phyloP scores from a whole-genome alignment of 2,329 filamentous ascomycete genomes.

The Grosmannia clavigera region DNA sequence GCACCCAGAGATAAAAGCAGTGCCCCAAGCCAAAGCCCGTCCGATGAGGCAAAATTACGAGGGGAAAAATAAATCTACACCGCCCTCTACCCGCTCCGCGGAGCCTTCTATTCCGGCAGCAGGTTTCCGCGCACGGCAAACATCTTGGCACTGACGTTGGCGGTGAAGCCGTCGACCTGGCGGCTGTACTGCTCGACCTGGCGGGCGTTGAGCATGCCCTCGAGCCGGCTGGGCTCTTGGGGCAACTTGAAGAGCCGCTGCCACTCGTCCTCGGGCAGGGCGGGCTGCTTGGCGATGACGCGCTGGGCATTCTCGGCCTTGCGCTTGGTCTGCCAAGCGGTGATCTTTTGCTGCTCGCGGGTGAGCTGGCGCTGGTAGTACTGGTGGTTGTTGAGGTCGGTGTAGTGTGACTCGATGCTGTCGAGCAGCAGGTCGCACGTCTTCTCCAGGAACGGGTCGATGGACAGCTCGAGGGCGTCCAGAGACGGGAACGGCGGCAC shows the following conservation, averaged over 20 bases:
- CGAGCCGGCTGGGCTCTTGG: slow-evolving; percentile 81
- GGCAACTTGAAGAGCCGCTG: slow-evolving; percentile 96
- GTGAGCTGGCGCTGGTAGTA: slow-evolving; percentile 86
- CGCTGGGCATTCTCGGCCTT: slow-evolving; percentile 89
- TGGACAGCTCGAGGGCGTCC: slow-evolving; percentile 80
- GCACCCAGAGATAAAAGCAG: neutral
- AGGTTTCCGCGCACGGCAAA: slow-evolving; percentile 76
- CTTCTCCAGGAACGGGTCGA: slow-evolving; percentile 97
- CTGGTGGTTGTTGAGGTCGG: slow-evolving; percentile 98
- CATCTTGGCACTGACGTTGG: slow-evolving; percentile 90
- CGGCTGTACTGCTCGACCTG: slow-evolving; percentile 97
- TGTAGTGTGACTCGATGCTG: slow-evolving; percentile 95
- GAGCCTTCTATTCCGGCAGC: slow-evolving; percentile 35
- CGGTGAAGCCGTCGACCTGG: slow-evolving; percentile 93
- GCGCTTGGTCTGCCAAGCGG: slow-evolving; percentile 91
- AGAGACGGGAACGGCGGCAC: slow-evolving; percentile 73
- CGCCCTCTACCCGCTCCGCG: neutral
- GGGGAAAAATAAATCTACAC: neutral
- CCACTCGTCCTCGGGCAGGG: slow-evolving; percentile 94
- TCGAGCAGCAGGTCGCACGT: slow-evolving; percentile 93
- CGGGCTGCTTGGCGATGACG: slow-evolving; percentile 72
- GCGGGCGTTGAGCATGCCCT: slow-evolving; percentile 87
- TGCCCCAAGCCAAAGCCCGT: neutral
- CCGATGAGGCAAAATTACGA: neutral
- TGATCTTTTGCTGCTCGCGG: slow-evolving; percentile 92